Percentiles rank a stretch among this genome's conserved stretches.
phyloP scores from a whole-genome alignment of 1,284 basidiomycete species.

The Cutaneotrichosporon dermatis region DNA sequence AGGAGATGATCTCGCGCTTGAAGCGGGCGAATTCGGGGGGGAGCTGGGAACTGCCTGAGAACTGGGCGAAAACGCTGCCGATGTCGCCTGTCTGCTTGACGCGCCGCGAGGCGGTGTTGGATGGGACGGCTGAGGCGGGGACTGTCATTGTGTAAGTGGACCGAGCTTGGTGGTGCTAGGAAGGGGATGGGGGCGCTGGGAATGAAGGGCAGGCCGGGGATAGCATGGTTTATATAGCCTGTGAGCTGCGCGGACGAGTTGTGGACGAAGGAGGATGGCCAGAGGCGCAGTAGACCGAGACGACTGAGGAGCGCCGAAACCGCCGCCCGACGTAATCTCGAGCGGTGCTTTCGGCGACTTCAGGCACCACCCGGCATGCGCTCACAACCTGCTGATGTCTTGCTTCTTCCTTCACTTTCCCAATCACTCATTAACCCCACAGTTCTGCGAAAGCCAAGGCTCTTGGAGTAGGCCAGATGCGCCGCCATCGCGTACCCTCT shows the following conservation, averaged over 20 bases:
- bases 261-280: too few species aligned
- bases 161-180: neutral
- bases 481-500: too few species aligned
- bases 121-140: neutral
- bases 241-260: too few species aligned
- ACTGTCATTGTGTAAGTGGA: neutral
- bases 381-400: too few species aligned
- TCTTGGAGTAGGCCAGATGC: too few species aligned
- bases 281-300: too few species aligned
- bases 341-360: neutral
- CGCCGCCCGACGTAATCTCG: neutral
- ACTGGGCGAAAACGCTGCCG: constrained; percentile 2
- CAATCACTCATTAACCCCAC: too few species aligned
- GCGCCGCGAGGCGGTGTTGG: neutral
- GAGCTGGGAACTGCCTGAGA: neutral
- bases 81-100: neutral
- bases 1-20: constrained; percentile 41
- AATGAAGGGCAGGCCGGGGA: too few species aligned
- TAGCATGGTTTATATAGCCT: neutral
- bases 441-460: too few species aligned
- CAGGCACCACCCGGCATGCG: neutral
- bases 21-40: neutral
- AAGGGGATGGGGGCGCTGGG: too few species aligned
- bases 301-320: neutral
- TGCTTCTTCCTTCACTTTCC: too few species aligned